Conservation (phyloP, 345 rosid genomes). For the Heritiera fomes region DNA sequence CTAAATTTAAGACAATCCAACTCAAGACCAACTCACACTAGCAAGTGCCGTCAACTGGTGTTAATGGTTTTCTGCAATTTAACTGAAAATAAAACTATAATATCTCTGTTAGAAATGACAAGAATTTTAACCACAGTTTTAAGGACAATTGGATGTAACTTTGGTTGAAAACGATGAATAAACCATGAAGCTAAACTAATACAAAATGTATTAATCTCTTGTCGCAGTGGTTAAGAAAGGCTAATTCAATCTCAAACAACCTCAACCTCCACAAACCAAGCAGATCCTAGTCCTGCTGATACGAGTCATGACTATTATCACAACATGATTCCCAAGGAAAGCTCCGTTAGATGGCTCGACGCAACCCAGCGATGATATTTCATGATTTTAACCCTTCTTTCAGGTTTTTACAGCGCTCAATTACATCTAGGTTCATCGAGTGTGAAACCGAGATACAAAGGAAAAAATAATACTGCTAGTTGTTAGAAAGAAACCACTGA, state of each 20-base stretch:
- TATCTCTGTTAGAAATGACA: no score
- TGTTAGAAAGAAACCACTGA: slow-evolving; percentile 62
- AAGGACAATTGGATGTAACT: no score
- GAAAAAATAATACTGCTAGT: not conserved
- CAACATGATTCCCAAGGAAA: slow-evolving; percentile 10
- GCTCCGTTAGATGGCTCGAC: slow-evolving; percentile 7
- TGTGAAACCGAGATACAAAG: not conserved
- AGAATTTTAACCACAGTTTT: no score
- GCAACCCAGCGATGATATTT: slow-evolving; percentile 13
- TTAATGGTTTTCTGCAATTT: no score
- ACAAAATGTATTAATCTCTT: not conserved
- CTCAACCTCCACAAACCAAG: not conserved
- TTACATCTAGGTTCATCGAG: slow-evolving; percentile 15
- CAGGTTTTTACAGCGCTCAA: slow-evolving; percentile 5
- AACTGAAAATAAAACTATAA: no score
- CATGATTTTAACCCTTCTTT: slow-evolving; percentile 5
- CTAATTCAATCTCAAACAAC: no score
- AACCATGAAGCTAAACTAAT: not conserved
- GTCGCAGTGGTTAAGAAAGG: no score
- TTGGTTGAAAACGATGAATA: not conserved
- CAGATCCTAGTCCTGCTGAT: not conserved
- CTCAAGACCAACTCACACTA: no score
- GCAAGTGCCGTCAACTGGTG: no score
- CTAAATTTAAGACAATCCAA: no score
- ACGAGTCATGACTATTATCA: slow-evolving; percentile 1